Conservation (phyloP, 345 rosid genomes). For the Moricandia arvensis region DNA sequence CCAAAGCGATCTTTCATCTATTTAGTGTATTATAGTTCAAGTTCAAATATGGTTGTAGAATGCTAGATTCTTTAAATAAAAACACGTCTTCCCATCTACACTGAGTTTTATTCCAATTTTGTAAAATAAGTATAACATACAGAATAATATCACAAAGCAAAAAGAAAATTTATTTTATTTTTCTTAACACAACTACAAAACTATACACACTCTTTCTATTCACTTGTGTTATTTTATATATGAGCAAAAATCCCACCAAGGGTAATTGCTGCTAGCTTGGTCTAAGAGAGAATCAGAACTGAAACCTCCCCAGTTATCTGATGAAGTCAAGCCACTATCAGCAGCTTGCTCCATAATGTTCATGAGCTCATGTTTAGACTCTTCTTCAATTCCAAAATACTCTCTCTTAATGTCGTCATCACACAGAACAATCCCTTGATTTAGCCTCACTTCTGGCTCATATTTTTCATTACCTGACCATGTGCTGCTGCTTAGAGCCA, state of each 20-base stretch:
- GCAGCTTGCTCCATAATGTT: constrained; percentile 40
- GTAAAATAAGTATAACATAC: background rate
- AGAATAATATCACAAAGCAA: background rate
- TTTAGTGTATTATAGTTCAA: background rate
- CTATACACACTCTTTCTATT: constrained; percentile 1
- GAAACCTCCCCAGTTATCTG: constrained; percentile 48
- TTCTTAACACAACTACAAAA: constrained; percentile 5
- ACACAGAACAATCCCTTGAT: constrained; percentile 17
- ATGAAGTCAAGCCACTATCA: constrained; percentile 41
- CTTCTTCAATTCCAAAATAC: constrained; percentile 33
- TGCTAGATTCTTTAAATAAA: background rate
- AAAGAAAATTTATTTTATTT: background rate
- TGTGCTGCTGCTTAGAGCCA: constrained; percentile 33
- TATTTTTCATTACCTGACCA: constrained; percentile 37
- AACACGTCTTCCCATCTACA: background rate
- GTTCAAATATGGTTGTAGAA: background rate
- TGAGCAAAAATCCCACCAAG: constrained; percentile 57
- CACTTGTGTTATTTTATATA: constrained; percentile 3
- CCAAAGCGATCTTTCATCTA: background rate
- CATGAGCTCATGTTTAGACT: constrained; percentile 31
- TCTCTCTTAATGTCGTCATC: constrained; percentile 28
- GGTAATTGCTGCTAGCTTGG: constrained; percentile 41
- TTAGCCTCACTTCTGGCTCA: constrained; percentile 36
- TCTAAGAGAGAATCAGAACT: constrained; percentile 45
- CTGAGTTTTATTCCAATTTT: background rate